Conservation (phyloP, 208 protist species). For the Acanthamoeba sp. region DNA sequence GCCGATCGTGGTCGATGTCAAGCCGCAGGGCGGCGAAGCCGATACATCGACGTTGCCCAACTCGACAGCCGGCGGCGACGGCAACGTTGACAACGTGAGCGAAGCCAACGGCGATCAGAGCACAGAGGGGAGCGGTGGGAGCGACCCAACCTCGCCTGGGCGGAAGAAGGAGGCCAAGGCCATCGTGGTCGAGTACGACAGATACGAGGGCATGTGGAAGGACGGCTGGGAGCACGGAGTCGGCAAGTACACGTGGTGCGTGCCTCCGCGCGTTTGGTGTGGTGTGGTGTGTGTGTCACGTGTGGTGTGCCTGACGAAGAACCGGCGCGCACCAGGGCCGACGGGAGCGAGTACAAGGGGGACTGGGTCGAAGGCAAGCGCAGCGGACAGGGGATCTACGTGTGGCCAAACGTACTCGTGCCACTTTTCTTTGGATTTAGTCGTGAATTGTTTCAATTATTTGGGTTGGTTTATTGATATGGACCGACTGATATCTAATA, state of each 20-base stretch:
- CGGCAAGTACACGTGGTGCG: conserved; percentile 68
- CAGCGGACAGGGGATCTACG: conserved; percentile 66
- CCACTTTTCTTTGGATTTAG: not conserved
- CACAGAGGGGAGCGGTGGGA: not conserved
- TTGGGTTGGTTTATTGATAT: not conserved
- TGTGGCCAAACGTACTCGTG: conserved; percentile 49
- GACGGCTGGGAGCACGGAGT: conserved; percentile 73
- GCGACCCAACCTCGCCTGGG: too few relatives aligned
- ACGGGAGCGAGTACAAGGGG: conserved; percentile 69
- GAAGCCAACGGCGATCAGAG: not conserved
- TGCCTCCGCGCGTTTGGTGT: not conserved
- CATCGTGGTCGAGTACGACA: conserved; percentile 52
- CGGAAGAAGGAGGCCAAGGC: conserved; percentile 1
- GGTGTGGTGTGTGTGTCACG: not conserved
- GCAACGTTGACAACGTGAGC: not conserved
- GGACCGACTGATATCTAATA: not conserved
- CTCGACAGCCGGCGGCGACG: not conserved
- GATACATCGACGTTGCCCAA: not conserved
- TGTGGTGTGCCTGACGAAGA: not conserved
- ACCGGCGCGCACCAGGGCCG: not conserved
- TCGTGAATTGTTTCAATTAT: not conserved
- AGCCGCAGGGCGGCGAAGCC: not conserved
- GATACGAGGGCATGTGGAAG: conserved; percentile 71
- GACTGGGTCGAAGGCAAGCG: conserved; percentile 67
- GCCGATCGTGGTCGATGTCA: conserved; percentile 20